phyloP scores from a whole-genome alignment of 208 protist species.

The Herpetomonas samuelpessoai region DNA sequence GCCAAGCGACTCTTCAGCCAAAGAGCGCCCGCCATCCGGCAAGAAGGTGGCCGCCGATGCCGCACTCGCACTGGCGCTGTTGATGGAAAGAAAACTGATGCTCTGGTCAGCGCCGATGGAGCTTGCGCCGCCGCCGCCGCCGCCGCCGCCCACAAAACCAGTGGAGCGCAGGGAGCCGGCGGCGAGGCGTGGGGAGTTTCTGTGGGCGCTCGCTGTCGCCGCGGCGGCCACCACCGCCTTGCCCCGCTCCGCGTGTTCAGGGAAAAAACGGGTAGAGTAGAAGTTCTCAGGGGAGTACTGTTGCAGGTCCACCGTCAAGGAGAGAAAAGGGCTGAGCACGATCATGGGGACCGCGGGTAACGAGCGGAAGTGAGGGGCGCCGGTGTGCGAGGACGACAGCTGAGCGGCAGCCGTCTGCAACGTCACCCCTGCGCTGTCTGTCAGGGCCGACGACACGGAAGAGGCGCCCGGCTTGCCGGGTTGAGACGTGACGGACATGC shows the following conservation, averaged over 20 bases:
- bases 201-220: slow-evolving; percentile 10
- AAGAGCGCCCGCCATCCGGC: too few species aligned
- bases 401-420: too few species aligned
- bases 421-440: too few species aligned
- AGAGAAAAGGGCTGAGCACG: slow-evolving; percentile 21
- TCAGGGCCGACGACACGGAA: too few species aligned
- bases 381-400: too few species aligned
- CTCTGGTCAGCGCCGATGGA: slow-evolving; percentile 9
- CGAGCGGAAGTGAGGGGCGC: not conserved
- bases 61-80: slow-evolving; percentile 13
- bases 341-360: slow-evolving; percentile 6
- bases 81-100: slow-evolving; percentile 24
- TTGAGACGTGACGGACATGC: too few species aligned
- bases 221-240: slow-evolving; percentile 25
- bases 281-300: slow-evolving; percentile 8
- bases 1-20: too few species aligned
- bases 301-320: slow-evolving; percentile 21
- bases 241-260: slow-evolving; percentile 29
- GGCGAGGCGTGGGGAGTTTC: too few species aligned
- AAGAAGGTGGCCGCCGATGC: too few species aligned
- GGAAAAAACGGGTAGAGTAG: slow-evolving; percentile 33
- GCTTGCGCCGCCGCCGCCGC: not conserved
- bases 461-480: too few species aligned
- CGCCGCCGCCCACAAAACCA: too few species aligned
- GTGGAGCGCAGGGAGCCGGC: too few species aligned